Evolutionary conservation across 2,329 filamentous ascomycete genomes (phyloP).

Genomic region (Xylaria arbuscula): DNA sequence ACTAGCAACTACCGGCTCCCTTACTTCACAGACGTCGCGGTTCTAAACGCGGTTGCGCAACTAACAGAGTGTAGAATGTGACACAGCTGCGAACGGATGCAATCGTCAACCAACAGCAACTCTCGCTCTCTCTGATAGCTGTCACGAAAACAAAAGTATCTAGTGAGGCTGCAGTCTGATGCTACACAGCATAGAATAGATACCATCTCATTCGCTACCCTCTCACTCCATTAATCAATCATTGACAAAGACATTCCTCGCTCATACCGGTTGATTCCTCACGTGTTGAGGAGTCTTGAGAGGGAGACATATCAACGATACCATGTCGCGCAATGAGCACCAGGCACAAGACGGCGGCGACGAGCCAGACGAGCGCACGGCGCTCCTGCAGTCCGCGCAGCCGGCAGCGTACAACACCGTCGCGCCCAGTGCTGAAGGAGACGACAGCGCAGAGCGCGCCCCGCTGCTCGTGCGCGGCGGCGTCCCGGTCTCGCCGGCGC

Average conservation of each 20-base stretch:
- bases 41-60: not conserved
- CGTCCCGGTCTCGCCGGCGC: not conserved
- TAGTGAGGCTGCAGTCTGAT: not conserved
- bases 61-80: not conserved
- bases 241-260: not conserved
- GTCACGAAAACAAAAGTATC: not conserved
- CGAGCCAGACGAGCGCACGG: slow-evolving; percentile 28
- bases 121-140: not conserved
- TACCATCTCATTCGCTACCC: not conserved
- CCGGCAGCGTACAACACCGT: not conserved
- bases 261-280: not conserved
- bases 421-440: not conserved
- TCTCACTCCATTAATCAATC: no score
- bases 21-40: no score
- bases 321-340: slow-evolving; percentile 8
- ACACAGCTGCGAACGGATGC: not conserved
- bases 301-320: not conserved
- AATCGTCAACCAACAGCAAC: not conserved
- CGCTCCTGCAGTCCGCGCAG: slow-evolving; percentile 13
- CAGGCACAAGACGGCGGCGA: not conserved
- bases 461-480: slow-evolving; percentile 4
- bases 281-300: not conserved
- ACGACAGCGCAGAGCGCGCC: slow-evolving; percentile 12
- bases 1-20: no score
- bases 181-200: slow-evolving; percentile 8